Base-by-base conservation (phyloP, 164 flowering plant species). In the Liquidambar formosana region DNA sequence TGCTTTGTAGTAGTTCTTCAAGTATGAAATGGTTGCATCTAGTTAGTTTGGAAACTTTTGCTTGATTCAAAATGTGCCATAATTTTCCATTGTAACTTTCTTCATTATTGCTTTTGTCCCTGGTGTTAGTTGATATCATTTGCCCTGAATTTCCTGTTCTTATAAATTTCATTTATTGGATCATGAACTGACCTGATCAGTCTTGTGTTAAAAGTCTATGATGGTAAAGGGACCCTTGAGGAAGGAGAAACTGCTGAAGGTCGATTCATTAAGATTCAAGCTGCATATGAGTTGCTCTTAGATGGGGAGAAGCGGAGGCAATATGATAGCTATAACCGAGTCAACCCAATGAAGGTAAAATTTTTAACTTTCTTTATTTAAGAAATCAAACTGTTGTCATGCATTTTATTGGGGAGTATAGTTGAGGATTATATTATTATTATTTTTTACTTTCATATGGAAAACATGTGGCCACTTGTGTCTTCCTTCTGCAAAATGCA, bases 161-260 rank as follows among this genome's bases (percentile, higher is more conserved):
- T 67, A 13, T 44, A n/a, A 10, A 38, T 33, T 4, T 56, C 18
- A 33, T 33, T 25, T 56, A 18, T 4, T 18, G 14, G 63, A 56
- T 2, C 19, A 13, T 46, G 27, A 21, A 43, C 61, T 57, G 45
- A 62, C 8, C 62, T 63, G 44, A 59, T 49, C 11, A 47, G 19
- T 15, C 63, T 57, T 22, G 64, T 73, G 57, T 68, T 61, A 82
- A 11, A 62, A 94, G 97, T 94, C 26, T 94, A 94, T 81, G 84
- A 92, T 78, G 97, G 99, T 64, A 92, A 85, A 77, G 97, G 97
- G 67, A 83, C 88, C 8, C 92, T 94, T 68, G 96, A 88, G 68
- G 94, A 88, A 83, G 97, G 97, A 18, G 99, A 94, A 80, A 90
- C 95, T 33, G 94, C 99, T 43, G 99, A 90, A 86, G 77, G 88